Conservation (phyloP, 2,329 filamentous ascomycete genomes). For the Falciphora oryzae region DNA sequence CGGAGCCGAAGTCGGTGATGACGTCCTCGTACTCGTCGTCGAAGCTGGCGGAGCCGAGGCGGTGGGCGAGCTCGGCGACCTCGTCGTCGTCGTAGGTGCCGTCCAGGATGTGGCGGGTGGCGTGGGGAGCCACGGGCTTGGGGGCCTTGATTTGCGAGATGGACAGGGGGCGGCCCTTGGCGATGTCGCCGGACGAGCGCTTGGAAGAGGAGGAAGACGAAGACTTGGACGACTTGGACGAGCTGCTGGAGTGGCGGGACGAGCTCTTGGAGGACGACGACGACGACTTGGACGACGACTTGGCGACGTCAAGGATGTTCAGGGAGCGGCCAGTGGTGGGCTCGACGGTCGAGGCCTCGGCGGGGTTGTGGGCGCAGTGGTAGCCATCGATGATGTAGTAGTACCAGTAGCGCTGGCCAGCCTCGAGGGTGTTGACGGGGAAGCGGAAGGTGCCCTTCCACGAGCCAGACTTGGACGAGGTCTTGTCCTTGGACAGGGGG, state of each 20-base stretch:
- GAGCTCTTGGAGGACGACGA: constrained; percentile 38
- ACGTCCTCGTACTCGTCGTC: constrained; percentile 47
- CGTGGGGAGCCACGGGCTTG: constrained; percentile 81
- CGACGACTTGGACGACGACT: constrained; percentile 39
- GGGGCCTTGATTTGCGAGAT: constrained; percentile 86
- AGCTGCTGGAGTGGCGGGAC: constrained; percentile 33
- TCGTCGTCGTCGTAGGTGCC: constrained; percentile 74
- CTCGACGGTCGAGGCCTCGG: constrained; percentile 82
- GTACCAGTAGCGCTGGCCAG: constrained; percentile 97
- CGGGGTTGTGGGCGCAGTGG: constrained; percentile 94
- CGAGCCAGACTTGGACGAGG: constrained; percentile 76
- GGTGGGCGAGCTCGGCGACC: constrained; percentile 68
- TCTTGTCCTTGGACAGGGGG: constrained; percentile 83
- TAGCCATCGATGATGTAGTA: constrained; percentile 99
- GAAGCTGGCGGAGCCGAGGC: constrained; percentile 51
- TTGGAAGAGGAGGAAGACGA: constrained; percentile 29
- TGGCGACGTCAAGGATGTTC: constrained; percentile 93
- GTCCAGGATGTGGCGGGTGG: constrained; percentile 81
- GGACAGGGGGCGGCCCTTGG: constrained; percentile 84
- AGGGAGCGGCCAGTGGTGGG: constrained; percentile 94
- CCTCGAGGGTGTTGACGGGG: constrained; percentile 76
- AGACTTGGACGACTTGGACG: constrained; percentile 33
- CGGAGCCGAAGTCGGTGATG: constrained; percentile 46
- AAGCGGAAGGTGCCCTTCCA: constrained; percentile 98
- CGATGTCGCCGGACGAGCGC: constrained; percentile 58